Evolutionary conservation across 805 yeast species (phyloP).

Genomic region (Hanseniaspora thailandica): DNA sequence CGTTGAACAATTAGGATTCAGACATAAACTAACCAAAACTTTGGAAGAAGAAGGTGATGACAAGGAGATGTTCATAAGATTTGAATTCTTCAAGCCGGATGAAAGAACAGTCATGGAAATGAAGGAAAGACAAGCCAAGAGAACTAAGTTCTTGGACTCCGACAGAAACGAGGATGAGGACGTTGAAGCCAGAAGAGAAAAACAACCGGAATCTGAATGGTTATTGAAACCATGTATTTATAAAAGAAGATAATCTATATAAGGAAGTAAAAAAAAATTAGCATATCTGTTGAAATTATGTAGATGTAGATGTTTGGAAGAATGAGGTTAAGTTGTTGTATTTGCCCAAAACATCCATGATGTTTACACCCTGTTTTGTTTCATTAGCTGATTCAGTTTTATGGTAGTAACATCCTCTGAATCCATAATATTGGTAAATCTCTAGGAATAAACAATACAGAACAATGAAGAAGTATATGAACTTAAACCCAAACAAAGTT

Average conservation of each 20-base stretch:
- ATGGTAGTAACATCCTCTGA: conserved; percentile 84
- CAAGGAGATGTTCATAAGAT: conserved; percentile 88
- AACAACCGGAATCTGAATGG: conserved; percentile 71
- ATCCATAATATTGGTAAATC: conserved; percentile 75
- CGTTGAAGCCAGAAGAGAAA: conserved; percentile 42
- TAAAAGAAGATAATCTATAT: conserved; percentile 32
- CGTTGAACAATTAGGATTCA: conserved; percentile 68
- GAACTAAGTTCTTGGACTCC: conserved; percentile 56
- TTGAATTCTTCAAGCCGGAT: conserved; percentile 85
- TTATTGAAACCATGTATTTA: conserved; percentile 90
- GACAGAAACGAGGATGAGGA: conserved; percentile 48
- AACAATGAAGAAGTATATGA: conserved; percentile 53
- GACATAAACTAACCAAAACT: conserved; percentile 71
- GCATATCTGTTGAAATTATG: not conserved
- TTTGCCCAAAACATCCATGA: conserved; percentile 11
- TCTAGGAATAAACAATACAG: conserved; percentile 60
- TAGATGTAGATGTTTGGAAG: not conserved
- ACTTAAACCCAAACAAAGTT: conserved; percentile 67
- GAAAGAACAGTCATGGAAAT: conserved; percentile 53
- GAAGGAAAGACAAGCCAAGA: conserved; percentile 48
- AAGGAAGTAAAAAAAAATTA: not conserved
- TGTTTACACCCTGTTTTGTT: conserved; percentile 14
- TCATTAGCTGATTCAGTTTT: conserved; percentile 32
- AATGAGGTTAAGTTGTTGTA: conserved; percentile 4
- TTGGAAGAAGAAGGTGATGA: conserved; percentile 30